A percentile compares a stretch with the other conserved stretches of the same genome.
phyloP scores from a whole-genome alignment of 1,284 basidiomycete genomes.

The Coriolopsis trogii region DNA sequence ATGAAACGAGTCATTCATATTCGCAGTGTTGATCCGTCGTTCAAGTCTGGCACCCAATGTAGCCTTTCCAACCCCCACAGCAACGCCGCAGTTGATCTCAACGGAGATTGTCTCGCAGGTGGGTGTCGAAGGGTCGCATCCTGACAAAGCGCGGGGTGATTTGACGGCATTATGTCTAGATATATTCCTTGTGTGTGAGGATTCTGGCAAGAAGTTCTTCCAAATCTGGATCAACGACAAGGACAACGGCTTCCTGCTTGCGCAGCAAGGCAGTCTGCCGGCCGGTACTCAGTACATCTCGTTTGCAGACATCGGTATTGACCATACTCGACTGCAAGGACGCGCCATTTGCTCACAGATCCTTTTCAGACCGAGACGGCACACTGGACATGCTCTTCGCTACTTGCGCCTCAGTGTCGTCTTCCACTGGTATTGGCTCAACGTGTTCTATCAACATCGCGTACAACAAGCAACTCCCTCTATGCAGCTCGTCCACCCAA shows the following conservation, averaged over 20 bases:
- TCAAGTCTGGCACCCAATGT: slow-evolving; percentile 72
- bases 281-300: slow-evolving; percentile 78
- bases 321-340: not conserved
- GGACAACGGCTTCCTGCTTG: slow-evolving; percentile 71
- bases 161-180: slow-evolving; percentile 54
- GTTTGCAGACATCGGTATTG: slow-evolving; percentile 90
- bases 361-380: slow-evolving; percentile 82
- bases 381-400: slow-evolving; percentile 95
- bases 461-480: slow-evolving; percentile 89
- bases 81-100: slow-evolving; percentile 93
- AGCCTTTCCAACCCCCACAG: slow-evolving; percentile 86
- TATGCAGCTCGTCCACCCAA: slow-evolving; percentile 66
- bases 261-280: slow-evolving; percentile 74
- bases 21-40: slow-evolving; percentile 56
- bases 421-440: slow-evolving; percentile 67
- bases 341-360: not conserved
- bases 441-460: slow-evolving; percentile 89
- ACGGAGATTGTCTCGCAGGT: slow-evolving; percentile 96
- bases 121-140: slow-evolving; percentile 18
- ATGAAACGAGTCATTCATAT: not conserved
- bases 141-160: not conserved
- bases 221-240: slow-evolving; percentile 95
- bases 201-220: slow-evolving; percentile 60
- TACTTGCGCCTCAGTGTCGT: slow-evolving; percentile 75
- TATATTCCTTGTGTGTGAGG: slow-evolving; percentile 87